Evolutionary conservation across 2,329 filamentous ascomycete species (phyloP), one percentile per base, ranked within the genome.

Genomic region (Paracamarosporium sp.): DNA sequence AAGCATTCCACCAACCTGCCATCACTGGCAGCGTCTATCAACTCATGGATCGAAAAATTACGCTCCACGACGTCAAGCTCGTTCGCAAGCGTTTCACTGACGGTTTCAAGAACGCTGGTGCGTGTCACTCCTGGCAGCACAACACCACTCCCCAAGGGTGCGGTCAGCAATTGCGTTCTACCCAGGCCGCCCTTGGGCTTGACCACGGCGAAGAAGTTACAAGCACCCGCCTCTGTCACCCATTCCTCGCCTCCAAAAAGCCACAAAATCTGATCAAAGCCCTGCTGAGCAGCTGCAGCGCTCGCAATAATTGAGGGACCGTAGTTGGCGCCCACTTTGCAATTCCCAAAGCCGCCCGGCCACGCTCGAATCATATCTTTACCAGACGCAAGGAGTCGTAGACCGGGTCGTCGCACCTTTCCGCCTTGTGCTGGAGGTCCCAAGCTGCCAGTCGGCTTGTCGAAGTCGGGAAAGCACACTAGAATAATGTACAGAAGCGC

Each of bases 321-420:
- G 76, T 97, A 97, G 82, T 97, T 97, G 60, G 93, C 93, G 53
- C 93, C 93, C 31, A 97, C 86, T 80, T 97, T 97, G 59, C 93
- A 92, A 72, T 90, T 93, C 0, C 93, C 93, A 75, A 96, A 96
- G 9, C 94, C 93, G 60, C 93, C 93, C 20, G 92, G 92, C 93
- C 93, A 97, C 12, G 93, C 93, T 64, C 93, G 89, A 56, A 96
- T 88, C 82, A 89, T 91, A 76, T 96, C 91, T 64, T 93, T 88
- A 54, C 87, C 85, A 44, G 86, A 91, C 0, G 93, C 94, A 72
- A 94, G 86, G 44, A 96, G 85, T 68, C 86, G 89, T 82, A 96
- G 69, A 6, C 74, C 76, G n/a, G n/a, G n/a, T n/a, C n/a, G n/a
- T n/a, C n/a, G n/a, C n/a, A n/a, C n/a, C n/a, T n/a, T n/a, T n/a